These are phyloP conservation scores for Talaromyces piceae DNA, from an alignment of 2,329 filamentous ascomycete genomes.

Conservation along the genomic window DNA sequence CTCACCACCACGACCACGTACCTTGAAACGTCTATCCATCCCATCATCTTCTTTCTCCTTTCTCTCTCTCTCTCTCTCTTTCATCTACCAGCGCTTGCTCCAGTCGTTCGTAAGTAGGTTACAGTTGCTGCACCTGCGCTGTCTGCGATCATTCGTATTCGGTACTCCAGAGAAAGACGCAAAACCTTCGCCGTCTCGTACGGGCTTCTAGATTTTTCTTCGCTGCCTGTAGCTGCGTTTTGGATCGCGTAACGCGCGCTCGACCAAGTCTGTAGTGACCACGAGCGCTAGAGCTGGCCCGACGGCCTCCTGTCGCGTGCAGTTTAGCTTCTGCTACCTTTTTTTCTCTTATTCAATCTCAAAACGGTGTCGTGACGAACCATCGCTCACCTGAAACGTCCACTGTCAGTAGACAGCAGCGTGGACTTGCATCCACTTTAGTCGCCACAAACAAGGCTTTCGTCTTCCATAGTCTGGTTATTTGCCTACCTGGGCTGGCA, in stretches of 20 bases:
- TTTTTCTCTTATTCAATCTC: neutral
- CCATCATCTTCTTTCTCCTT: no score
- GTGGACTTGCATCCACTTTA: neutral
- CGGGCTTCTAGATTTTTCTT: neutral
- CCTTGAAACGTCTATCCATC: no score
- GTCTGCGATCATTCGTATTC: neutral
- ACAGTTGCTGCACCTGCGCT: neutral
- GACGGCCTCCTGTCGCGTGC: slow-evolving; percentile 13
- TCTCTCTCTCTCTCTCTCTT: neutral
- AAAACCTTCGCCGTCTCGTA: neutral
- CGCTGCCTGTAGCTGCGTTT: slow-evolving; percentile 11
- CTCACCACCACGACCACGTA: neutral
- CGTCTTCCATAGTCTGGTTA: neutral
- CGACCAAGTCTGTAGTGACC: slow-evolving; percentile 13
- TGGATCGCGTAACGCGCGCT: neutral
- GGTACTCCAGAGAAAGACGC: no score
- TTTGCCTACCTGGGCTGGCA: slow-evolving; percentile 2
- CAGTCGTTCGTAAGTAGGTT: neutral
- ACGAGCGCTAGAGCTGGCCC: slow-evolving; percentile 20
- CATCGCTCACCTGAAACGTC: slow-evolving; percentile 9
- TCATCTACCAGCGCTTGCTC: neutral
- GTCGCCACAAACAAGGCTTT: neutral
- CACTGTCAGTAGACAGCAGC: slow-evolving; percentile 1
- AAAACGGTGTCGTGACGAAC: neutral
- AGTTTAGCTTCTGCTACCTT: no score